A percentile compares a stretch with the other conserved stretches of the same genome.
Evolutionary conservation across 2,329 filamentous ascomycete genomes (phyloP).

Genomic region (Colletotrichum tamarilloi): DNA sequence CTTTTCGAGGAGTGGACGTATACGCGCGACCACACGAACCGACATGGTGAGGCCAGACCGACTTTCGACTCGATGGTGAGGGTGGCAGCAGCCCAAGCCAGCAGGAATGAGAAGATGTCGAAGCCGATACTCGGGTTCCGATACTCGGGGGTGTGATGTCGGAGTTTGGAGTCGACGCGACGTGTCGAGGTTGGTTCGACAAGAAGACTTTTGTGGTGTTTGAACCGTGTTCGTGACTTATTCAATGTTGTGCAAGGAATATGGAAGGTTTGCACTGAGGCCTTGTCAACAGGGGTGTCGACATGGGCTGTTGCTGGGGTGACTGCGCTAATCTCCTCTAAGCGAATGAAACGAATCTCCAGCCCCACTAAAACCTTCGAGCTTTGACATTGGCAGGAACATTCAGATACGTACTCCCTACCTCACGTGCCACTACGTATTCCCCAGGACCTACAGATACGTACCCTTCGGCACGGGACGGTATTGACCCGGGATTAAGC

Average conservation of each 20-base stretch:
- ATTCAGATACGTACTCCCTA: no score
- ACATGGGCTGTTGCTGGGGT: constrained; percentile 19
- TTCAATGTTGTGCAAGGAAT: constrained; percentile 26
- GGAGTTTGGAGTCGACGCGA: constrained; percentile 13
- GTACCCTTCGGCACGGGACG: not conserved
- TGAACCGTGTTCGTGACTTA: constrained; percentile 6
- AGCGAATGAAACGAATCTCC: not conserved
- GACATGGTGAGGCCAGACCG: constrained; percentile 56
- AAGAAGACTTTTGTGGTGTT: constrained; percentile 20
- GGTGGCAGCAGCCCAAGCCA: not conserved
- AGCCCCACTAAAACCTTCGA: not conserved
- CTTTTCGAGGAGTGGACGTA: constrained; percentile 86
- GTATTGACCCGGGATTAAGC: not conserved
- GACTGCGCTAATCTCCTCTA: not conserved
- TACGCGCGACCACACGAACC: constrained; percentile 89
- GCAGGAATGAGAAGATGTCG: not conserved
- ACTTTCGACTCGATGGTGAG: constrained; percentile 7
- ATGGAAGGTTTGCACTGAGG: constrained; percentile 1
- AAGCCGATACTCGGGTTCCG: not conserved
- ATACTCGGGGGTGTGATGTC: not conserved
- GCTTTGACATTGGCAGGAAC: no score
- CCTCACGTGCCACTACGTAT: no score
- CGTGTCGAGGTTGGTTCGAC: constrained; percentile 7
- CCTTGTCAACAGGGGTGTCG: constrained; percentile 26
- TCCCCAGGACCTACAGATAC: not conserved